Evolutionary conservation across 805 yeast species (phyloP).

Genomic region (Wickerhamomyces xylosicus): DNA sequence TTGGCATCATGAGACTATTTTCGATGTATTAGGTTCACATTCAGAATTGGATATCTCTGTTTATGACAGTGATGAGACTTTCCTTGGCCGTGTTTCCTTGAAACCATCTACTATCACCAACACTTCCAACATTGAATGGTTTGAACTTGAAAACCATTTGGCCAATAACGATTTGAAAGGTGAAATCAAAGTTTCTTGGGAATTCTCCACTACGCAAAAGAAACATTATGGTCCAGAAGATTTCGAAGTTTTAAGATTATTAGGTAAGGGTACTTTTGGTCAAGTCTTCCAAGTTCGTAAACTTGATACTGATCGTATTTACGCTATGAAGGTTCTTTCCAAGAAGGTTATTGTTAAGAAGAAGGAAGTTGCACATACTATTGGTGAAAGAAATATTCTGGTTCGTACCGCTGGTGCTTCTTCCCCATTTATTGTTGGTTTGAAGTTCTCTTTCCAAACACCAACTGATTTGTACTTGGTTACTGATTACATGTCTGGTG

Average conservation of each 20-base stretch:
- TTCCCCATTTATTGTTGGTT: slow-evolving; percentile 89
- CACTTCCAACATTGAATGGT: slow-evolving; percentile 51
- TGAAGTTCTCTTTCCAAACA: slow-evolving; percentile 94
- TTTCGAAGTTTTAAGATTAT: slow-evolving; percentile 79
- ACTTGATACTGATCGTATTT: slow-evolving; percentile 79
- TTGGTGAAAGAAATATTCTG: slow-evolving; percentile 90
- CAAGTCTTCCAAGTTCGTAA: slow-evolving; percentile 95
- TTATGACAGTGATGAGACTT: slow-evolving; percentile 83
- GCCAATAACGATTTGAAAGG: slow-evolving; percentile 73
- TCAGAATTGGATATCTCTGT: slow-evolving; percentile 85
- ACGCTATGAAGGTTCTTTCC: slow-evolving; percentile 95
- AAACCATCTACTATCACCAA: slow-evolving; percentile 40
- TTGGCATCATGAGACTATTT: slow-evolving; percentile 90
- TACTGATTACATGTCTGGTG: slow-evolving; percentile 97
- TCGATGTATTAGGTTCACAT: slow-evolving; percentile 80
- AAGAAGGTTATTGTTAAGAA: slow-evolving; percentile 93
- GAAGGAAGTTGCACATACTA: slow-evolving; percentile 96
- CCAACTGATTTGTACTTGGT: slow-evolving; percentile 86
- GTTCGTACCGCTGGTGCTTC: slow-evolving; percentile 86
- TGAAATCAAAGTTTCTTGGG: slow-evolving; percentile 64
- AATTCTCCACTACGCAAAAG: slow-evolving; percentile 58
- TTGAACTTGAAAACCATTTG: slow-evolving; percentile 59
- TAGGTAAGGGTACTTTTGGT: slow-evolving; percentile 97
- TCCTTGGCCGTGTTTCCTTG: slow-evolving; percentile 75
- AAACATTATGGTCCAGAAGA: slow-evolving; percentile 88